Conservation (phyloP, 2,329 filamentous ascomycete species). For the Paecilomyces dactylethromorphus region DNA sequence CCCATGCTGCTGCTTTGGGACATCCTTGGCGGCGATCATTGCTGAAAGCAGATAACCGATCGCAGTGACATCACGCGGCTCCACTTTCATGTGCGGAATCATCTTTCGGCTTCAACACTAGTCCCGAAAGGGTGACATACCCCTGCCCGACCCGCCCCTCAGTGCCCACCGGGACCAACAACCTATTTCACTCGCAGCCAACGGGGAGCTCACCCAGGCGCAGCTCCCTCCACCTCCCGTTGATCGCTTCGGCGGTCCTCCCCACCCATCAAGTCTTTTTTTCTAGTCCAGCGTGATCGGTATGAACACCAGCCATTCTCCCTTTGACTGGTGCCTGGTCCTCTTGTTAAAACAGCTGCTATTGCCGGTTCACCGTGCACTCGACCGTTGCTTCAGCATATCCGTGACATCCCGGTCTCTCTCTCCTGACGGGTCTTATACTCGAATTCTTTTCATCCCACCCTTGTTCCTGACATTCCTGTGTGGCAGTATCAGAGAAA, state of each 20-base stretch:
- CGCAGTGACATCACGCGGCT: background rate
- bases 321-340: background rate
- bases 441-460: background rate
- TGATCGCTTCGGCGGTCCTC: background rate
- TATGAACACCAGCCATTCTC: background rate
- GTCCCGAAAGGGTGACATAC: background rate
- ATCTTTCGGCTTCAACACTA: background rate
- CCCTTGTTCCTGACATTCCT: background rate
- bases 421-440: background rate
- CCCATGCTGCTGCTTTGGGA: background rate
- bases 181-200: too few relatives aligned
- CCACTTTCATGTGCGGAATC: background rate
- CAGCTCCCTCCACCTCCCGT: background rate
- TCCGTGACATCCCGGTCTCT: background rate
- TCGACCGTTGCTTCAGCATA: background rate
- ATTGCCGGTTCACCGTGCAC: background rate
- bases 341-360: background rate
- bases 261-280: background rate
- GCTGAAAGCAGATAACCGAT: background rate
- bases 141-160: background rate
- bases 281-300: constrained; percentile 10
- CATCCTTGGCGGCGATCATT: background rate
- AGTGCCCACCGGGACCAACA: background rate
- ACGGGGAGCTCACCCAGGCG: background rate
- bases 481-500: background rate